Conservation (phyloP, 257 asterid genomes). For the Solanum clarkiae region DNA sequence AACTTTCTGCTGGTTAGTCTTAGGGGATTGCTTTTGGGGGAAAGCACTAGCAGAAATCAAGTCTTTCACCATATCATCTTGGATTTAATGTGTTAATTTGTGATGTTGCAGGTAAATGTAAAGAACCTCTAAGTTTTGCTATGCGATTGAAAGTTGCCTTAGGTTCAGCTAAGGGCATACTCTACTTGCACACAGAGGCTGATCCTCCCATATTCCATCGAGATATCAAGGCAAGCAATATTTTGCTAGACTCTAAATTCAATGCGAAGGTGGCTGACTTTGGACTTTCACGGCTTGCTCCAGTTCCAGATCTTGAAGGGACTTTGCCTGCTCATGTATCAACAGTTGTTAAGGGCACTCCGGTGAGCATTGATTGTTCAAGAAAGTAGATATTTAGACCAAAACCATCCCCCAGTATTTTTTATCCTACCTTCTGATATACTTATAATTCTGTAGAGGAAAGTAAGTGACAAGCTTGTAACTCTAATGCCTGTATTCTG, state of each 20-base stretch:
- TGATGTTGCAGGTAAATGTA: slow-evolving; percentile 43
- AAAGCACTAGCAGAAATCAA: neutral
- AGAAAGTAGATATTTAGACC: neutral
- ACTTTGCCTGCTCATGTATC: slow-evolving; percentile 65
- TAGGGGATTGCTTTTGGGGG: neutral
- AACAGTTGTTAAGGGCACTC: slow-evolving; percentile 95
- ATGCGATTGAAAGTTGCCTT: slow-evolving; percentile 64
- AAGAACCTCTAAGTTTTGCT: slow-evolving; percentile 46
- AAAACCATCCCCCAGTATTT: neutral
- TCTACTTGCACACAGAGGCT: slow-evolving; percentile 93
- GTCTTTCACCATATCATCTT: neutral
- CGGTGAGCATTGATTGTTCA: slow-evolving; percentile 37
- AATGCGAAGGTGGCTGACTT: slow-evolving; percentile 91
- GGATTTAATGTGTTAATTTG: neutral
- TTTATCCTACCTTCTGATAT: neutral
- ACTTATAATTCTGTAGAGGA: neutral
- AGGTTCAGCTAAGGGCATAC: slow-evolving; percentile 85
- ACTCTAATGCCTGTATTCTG: slow-evolving; percentile 1
- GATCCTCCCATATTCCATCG: slow-evolving; percentile 98
- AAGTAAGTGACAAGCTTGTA: neutral
- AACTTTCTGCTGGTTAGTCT: neutral
- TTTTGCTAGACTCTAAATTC: slow-evolving; percentile 60
- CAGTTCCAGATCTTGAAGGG: slow-evolving; percentile 80
- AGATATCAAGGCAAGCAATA: slow-evolving; percentile 94
- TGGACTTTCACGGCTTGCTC: slow-evolving; percentile 90